phyloP scores from a whole-genome alignment of 2,329 filamentous ascomycete genomes.

The Penicillium sp. region DNA sequence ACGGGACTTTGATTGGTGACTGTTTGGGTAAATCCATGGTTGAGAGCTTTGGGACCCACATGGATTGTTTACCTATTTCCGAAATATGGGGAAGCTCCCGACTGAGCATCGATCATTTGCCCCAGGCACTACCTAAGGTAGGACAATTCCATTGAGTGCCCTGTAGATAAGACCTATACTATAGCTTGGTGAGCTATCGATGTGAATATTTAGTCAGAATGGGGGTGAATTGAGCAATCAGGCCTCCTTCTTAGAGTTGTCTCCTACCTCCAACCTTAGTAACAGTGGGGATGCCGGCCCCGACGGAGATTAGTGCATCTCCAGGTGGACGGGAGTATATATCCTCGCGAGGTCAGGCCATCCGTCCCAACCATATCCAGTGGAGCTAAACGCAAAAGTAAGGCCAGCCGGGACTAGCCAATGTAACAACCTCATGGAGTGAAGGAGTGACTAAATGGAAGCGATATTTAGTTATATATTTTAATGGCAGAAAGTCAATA shows the following conservation, averaged over 20 bases:
- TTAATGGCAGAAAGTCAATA: too few relatives aligned
- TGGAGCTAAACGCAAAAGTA: too few relatives aligned
- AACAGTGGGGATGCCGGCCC: background rate
- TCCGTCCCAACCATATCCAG: too few relatives aligned
- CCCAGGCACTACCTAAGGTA: background rate
- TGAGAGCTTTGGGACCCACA: background rate
- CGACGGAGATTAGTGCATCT: background rate
- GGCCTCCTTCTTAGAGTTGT: too few relatives aligned
- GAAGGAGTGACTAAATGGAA: too few relatives aligned
- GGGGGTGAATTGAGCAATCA: background rate
- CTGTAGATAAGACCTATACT: background rate
- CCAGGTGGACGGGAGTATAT: background rate
- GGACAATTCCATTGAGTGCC: background rate
- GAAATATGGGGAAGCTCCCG: slow-evolving; percentile 2
- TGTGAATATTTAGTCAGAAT: background rate
- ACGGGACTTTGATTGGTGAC: background rate
- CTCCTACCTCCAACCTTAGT: too few relatives aligned
- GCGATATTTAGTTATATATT: too few relatives aligned
- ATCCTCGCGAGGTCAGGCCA: too few relatives aligned
- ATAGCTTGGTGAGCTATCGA: background rate
- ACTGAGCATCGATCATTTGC: too few relatives aligned
- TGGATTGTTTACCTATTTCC: slow-evolving; percentile 2
- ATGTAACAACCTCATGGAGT: too few relatives aligned
- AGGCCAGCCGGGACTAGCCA: too few relatives aligned
- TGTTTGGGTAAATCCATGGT: background rate